Percentiles rank a stretch among this genome's conserved stretches.
These are phyloP conservation scores for Galeopsis tetrahit DNA, from an alignment of 257 asterid species.

Conservation along the genomic window DNA sequence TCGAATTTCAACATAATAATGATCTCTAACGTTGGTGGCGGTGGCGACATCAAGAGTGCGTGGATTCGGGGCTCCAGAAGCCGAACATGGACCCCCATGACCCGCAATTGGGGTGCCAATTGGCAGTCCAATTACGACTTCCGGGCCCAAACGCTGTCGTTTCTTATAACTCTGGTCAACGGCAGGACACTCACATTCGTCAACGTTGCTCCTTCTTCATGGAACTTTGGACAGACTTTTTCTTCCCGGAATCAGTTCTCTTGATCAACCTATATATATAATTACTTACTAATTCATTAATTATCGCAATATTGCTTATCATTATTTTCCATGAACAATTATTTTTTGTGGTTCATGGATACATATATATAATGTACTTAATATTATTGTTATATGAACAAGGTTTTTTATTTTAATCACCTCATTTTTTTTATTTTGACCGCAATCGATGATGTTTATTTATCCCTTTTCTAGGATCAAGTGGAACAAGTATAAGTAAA, in stretches of 20 bases:
- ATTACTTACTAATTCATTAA: too few relatives aligned
- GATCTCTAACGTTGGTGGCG: constrained; percentile 72
- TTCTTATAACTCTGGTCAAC: constrained; percentile 47
- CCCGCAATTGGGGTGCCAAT: constrained; percentile 76
- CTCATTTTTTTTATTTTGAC: too few relatives aligned
- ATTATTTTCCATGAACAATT: too few relatives aligned
- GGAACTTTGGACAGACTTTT: constrained; percentile 78
- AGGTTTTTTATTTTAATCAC: too few relatives aligned
- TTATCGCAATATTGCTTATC: too few relatives aligned
- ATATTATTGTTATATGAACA: too few relatives aligned
- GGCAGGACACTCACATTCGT: constrained; percentile 46
- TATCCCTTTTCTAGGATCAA: too few relatives aligned
- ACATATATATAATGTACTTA: too few relatives aligned
- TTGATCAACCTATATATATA: background rate
- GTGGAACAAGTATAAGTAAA: too few relatives aligned
- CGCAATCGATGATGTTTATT: too few relatives aligned
- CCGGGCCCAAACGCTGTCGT: constrained; percentile 60
- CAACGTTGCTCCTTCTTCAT: constrained; percentile 63
- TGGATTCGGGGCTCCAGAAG: constrained; percentile 62
- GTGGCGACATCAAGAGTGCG: constrained; percentile 58
- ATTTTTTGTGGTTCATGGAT: too few relatives aligned
- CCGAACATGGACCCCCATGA: constrained; percentile 55
- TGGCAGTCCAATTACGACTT: constrained; percentile 62
- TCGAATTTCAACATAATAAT: constrained; percentile 66
- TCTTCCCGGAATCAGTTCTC: constrained; percentile 57